phyloP scores from a whole-genome alignment of 345 rosid species.

The Salix suchowensis region DNA sequence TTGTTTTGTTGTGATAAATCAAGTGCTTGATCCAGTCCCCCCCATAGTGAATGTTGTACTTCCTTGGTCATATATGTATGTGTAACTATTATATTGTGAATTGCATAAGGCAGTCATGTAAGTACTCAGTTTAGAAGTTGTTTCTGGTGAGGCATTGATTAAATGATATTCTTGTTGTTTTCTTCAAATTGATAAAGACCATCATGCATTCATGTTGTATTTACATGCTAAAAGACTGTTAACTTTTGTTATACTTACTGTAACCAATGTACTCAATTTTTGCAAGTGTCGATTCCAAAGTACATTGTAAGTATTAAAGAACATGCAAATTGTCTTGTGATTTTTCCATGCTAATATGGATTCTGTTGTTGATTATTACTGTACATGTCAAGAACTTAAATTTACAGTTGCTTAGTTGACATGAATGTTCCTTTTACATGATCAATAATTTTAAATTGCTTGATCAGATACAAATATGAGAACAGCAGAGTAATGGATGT shows the following conservation, averaged over 20 bases:
- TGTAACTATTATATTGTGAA: neutral
- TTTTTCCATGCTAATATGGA: neutral
- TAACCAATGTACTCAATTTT: neutral
- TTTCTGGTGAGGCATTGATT: neutral
- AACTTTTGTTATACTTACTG: neutral
- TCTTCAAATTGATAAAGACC: neutral
- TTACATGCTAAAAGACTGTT: neutral
- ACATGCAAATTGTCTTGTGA: neutral
- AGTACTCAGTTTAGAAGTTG: neutral
- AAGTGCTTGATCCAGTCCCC: neutral
- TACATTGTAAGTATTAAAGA: neutral
- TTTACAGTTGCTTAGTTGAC: neutral
- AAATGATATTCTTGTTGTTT: neutral
- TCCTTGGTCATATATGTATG: neutral
- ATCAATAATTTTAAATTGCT: neutral
- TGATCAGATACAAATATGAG: slow-evolving; percentile 73
- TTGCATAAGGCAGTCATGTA: neutral
- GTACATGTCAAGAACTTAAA: neutral
- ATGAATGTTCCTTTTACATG: neutral
- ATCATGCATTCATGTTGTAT: neutral
- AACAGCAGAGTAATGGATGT: slow-evolving; percentile 74
- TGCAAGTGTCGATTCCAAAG: neutral
- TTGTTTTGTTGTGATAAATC: neutral
- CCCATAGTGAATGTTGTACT: neutral
- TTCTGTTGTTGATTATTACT: neutral